Evolutionary conservation across 371 early-diverging fungal genomes (phyloP).

Genomic region (Syncephalastrum monosporum): DNA sequence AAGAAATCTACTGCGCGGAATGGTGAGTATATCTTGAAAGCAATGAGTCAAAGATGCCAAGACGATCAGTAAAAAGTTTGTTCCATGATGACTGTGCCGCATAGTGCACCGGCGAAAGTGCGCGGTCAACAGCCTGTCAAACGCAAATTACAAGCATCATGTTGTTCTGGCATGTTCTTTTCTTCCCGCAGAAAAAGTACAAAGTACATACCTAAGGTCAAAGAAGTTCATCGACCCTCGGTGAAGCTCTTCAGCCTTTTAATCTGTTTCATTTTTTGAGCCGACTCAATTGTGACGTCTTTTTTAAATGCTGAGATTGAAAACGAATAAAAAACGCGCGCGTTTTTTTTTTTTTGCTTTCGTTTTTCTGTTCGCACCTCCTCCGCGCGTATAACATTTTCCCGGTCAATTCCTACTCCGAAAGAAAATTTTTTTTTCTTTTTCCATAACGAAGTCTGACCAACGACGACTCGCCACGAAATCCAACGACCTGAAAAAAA

Average conservation of each 20-base stretch:
- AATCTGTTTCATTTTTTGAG: too few species aligned
- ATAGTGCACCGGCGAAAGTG: constrained; percentile 40
- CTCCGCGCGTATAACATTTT: constrained; percentile 9
- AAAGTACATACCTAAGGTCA: constrained; percentile 1
- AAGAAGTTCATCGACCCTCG: too few species aligned
- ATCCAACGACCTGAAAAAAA: too few species aligned
- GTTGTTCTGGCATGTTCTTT: constrained; percentile 1
- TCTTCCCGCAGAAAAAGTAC: not conserved
- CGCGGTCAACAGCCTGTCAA: constrained; percentile 28
- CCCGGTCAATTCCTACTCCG: constrained; percentile 3
- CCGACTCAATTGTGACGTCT: constrained; percentile 3
- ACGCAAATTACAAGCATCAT: constrained; percentile 46
- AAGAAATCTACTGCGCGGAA: too few species aligned
- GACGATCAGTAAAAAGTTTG: constrained; percentile 21
- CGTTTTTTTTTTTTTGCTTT: constrained; percentile 9
- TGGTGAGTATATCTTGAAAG: not conserved
- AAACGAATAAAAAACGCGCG: constrained; percentile 5
- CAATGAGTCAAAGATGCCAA: not conserved
- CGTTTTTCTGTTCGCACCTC: constrained; percentile 6
- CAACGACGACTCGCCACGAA: too few species aligned
- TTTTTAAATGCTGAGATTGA: constrained; percentile 1
- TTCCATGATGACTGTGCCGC: constrained; percentile 26
- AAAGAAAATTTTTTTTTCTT: not conserved
- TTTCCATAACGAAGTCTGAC: too few species aligned
- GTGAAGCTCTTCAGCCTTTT: too few species aligned